Conservation (phyloP, 2,329 filamentous ascomycete species). For the Colletotrichum costaricense region DNA sequence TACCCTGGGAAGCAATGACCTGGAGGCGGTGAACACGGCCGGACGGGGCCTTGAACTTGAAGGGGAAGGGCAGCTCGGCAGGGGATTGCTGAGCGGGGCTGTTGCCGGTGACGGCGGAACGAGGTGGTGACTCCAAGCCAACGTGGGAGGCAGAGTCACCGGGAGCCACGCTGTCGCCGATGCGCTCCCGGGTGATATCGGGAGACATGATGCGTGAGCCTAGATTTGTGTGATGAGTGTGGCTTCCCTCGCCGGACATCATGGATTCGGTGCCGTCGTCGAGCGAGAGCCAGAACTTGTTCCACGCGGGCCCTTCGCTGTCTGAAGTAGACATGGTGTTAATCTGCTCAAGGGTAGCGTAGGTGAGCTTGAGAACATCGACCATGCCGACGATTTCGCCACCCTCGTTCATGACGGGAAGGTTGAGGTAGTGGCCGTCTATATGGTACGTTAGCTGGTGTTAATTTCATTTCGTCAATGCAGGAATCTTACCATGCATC, state of each 20-base stretch:
- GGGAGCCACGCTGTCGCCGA: conserved; percentile 86
- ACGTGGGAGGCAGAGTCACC: conserved; percentile 95
- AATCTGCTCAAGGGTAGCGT: conserved; percentile 96
- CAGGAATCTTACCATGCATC: conserved; percentile 84
- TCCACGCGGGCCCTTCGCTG: conserved; percentile 96
- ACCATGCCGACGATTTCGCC: conserved; percentile 99
- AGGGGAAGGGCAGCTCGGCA: conserved; percentile 86
- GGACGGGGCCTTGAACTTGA: conserved; percentile 99
- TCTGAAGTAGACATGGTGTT: conserved; percentile 93
- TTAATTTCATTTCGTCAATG: not conserved
- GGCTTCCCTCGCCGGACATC: conserved; percentile 90
- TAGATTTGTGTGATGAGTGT: conserved; percentile 72
- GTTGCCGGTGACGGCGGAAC: conserved; percentile 67
- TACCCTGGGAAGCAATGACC: conserved; percentile 81
- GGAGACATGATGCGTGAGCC: conserved; percentile 84
- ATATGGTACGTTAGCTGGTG: conserved; percentile 39
- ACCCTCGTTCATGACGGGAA: conserved; percentile 97
- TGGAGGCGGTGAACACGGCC: conserved; percentile 95
- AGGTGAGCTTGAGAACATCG: conserved; percentile 97
- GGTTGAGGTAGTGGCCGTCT: conserved; percentile 98
- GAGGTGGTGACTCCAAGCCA: conserved; percentile 81
- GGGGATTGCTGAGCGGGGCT: conserved; percentile 64
- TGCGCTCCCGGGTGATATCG: conserved; percentile 77
- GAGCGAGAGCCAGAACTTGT: conserved; percentile 99
- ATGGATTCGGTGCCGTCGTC: conserved; percentile 95